Evolutionary conservation across 352 stramenopile species (phyloP).

Genomic region (Pythium sukuiense): DNA sequence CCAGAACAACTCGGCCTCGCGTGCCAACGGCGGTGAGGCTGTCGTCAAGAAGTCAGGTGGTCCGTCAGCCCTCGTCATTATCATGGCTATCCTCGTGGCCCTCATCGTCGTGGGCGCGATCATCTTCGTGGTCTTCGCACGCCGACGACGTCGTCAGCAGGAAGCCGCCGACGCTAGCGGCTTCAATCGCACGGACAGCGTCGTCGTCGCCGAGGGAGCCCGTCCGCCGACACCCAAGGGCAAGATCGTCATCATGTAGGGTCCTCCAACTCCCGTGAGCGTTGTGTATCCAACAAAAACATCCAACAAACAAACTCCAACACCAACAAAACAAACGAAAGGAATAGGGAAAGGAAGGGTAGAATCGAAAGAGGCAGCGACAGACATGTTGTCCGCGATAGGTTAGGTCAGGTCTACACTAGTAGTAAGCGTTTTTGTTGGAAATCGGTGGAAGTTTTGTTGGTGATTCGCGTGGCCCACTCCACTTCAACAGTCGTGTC

Average conservation of each 20-base stretch:
- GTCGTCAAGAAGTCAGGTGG: conserved; percentile 31
- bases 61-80: conserved; percentile 62
- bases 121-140: conserved; percentile 72
- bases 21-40: conserved; percentile 25
- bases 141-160: conserved; percentile 67
- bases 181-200: conserved; percentile 44
- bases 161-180: conserved; percentile 46
- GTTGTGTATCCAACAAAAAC: not conserved
- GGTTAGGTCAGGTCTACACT: conserved; percentile 3
- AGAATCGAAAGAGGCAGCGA: not conserved
- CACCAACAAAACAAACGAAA: not conserved
- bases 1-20: conserved; percentile 10
- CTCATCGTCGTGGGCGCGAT: conserved; percentile 65
- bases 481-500: conserved; percentile 2
- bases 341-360: not conserved
- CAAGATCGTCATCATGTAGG: conserved; percentile 80
- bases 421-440: not conserved
- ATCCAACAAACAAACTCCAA: conserved; percentile 1
- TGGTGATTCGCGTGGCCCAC: conserved; percentile 2
- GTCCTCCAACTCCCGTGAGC: not conserved
- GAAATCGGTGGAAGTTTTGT: not conserved
- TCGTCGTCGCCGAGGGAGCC: conserved; percentile 34
- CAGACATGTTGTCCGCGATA: not conserved
- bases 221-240: conserved; percentile 66
- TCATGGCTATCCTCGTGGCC: conserved; percentile 61